These are phyloP conservation scores for Mollisiaceae sp. DNA, from an alignment of 2,329 filamentous ascomycete species.

Conservation along the genomic window DNA sequence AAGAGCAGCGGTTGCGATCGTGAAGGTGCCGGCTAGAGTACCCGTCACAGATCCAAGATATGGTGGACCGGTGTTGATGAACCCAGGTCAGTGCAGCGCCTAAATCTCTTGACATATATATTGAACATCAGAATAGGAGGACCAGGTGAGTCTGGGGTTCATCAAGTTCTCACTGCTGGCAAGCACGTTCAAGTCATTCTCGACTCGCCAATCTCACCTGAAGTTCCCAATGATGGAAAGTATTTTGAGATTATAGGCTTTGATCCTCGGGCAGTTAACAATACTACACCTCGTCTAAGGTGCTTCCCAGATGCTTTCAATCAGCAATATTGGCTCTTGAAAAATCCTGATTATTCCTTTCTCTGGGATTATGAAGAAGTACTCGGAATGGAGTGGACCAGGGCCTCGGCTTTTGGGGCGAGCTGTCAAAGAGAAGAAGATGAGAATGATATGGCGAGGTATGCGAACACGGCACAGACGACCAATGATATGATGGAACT, in stretches of 20 bases:
- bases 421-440: constrained; percentile 33
- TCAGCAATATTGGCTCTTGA: constrained; percentile 28
- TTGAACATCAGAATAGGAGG: constrained; percentile 36
- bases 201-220: constrained; percentile 27
- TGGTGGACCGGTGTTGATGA: constrained; percentile 47
- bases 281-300: constrained; percentile 40
- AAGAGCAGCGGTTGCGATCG: constrained; percentile 46
- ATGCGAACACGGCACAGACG: constrained; percentile 52
- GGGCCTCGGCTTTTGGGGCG: constrained; percentile 30
- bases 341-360: constrained; percentile 28
- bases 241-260: constrained; percentile 48
- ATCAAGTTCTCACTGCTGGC: constrained; percentile 37
- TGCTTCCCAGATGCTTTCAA: constrained; percentile 43
- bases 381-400: constrained; percentile 33
- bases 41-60: constrained; percentile 44
- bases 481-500: constrained; percentile 56
- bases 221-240: constrained; percentile 26
- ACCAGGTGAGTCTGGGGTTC: constrained; percentile 46
- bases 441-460: constrained; percentile 38
- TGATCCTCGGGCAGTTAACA: constrained; percentile 49
- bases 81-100: constrained; percentile 41
- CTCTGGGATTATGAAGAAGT: constrained; percentile 24
- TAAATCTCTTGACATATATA: not conserved
- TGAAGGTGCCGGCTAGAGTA: constrained; percentile 47
- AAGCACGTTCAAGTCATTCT: constrained; percentile 39